phyloP scores from a whole-genome alignment of 306 rosid species.

The Amphicarpaea edgeworthii region DNA sequence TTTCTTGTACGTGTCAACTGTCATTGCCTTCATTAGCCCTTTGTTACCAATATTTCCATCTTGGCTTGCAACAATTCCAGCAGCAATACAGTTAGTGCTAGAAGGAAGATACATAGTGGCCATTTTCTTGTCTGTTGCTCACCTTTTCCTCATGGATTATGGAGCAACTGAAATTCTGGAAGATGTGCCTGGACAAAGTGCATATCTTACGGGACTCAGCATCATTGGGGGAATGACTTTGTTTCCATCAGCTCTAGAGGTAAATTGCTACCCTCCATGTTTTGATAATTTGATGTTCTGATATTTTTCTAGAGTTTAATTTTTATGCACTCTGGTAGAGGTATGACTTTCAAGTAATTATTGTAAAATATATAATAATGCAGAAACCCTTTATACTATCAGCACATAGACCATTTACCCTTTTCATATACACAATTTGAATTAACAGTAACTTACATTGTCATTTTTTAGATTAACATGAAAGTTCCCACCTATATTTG shows the following conservation, averaged over 20 bases:
- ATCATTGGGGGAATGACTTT: constrained; percentile 90
- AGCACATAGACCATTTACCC: neutral
- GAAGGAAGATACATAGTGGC: constrained; percentile 80
- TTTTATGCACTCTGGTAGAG: neutral
- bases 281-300: constrained; percentile 11
- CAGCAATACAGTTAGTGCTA: constrained; percentile 68
- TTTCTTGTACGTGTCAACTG: constrained; percentile 81
- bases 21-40: constrained; percentile 73
- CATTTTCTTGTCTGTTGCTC: constrained; percentile 56
- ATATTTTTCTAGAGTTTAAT: neutral
- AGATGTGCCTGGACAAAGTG: constrained; percentile 78
- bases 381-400: neutral
- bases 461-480: constrained; percentile 9
- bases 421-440: neutral
- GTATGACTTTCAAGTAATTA: neutral
- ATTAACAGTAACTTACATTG: neutral
- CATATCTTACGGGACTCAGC: constrained; percentile 83
- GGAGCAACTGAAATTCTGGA: constrained; percentile 76
- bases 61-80: constrained; percentile 81
- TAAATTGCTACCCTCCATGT: constrained; percentile 36
- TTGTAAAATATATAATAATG: neutral
- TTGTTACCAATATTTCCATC: constrained; percentile 74
- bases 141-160: constrained; percentile 75
- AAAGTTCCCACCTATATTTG: neutral
- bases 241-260: constrained; percentile 89